Conservation (phyloP, 2,329 filamentous ascomycete genomes). For the Nemania diffusa region DNA sequence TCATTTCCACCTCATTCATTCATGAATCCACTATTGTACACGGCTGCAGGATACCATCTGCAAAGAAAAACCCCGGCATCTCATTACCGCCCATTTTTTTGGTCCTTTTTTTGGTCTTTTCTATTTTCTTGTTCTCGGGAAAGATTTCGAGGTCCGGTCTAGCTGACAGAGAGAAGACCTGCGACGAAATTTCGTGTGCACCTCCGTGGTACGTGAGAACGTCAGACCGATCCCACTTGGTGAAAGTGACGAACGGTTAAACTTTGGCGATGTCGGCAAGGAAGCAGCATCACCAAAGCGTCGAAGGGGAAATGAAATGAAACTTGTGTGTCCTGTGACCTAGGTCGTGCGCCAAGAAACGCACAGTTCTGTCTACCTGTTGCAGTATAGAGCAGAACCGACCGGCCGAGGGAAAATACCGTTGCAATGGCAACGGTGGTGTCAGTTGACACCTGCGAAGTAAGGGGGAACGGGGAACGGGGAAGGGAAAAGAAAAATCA, state of each 20-base stretch:
- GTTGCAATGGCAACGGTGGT: not conserved
- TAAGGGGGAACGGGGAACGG: not conserved
- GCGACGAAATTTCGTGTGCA: not conserved
- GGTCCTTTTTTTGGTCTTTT: not conserved
- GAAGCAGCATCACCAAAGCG: not conserved
- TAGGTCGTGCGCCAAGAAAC: not conserved
- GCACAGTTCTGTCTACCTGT: slow-evolving; percentile 1
- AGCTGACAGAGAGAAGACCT: not conserved
- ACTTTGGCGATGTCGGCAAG: not conserved
- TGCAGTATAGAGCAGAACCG: not conserved
- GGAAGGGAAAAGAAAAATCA: not conserved
- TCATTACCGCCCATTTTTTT: no score
- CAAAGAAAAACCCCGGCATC: no score
- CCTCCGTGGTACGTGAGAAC: not conserved
- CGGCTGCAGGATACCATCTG: no score
- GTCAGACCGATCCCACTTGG: not conserved
- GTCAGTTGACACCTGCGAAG: not conserved
- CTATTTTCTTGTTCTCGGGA: not conserved
- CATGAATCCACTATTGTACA: no score
- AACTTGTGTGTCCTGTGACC: not conserved
- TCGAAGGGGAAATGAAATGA: not conserved
- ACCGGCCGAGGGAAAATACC: not conserved
- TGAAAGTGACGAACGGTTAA: not conserved
- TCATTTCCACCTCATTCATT: not conserved
- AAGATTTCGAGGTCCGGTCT: no score